Conservation (phyloP, 2,329 filamentous ascomycete species). For the Incumbomyces lentus region DNA sequence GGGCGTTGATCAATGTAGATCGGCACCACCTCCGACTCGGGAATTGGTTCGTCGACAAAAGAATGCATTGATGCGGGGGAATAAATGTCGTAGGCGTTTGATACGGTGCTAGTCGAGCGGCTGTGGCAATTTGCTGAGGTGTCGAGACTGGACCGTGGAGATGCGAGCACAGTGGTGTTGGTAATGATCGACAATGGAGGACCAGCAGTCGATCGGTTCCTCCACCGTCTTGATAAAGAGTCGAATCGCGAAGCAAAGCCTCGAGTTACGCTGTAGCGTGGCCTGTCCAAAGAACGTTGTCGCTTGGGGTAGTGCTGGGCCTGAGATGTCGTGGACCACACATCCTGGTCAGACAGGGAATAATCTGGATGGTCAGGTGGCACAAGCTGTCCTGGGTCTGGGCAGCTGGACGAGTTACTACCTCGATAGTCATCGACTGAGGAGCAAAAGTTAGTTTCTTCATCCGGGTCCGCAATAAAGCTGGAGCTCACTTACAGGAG, state of each 20-base stretch:
- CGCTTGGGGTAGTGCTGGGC: constrained; percentile 41
- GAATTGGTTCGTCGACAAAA: constrained; percentile 43
- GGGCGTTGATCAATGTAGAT: constrained; percentile 40
- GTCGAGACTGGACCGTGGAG: constrained; percentile 61
- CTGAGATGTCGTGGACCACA: constrained; percentile 9
- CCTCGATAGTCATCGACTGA: constrained; percentile 10
- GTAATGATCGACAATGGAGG: constrained; percentile 48
- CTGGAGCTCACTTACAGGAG: constrained; percentile 33
- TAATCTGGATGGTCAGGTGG: constrained; percentile 14
- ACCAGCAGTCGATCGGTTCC: constrained; percentile 38
- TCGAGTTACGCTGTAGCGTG: constrained; percentile 52
- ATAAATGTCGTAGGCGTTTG: constrained; percentile 16
- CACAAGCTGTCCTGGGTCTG: constrained; percentile 7
- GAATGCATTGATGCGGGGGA: constrained; percentile 7
- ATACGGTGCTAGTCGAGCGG: constrained; percentile 23
- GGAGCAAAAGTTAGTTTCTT: constrained; percentile 9
- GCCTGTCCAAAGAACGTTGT: constrained; percentile 43
- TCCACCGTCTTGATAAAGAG: constrained; percentile 45
- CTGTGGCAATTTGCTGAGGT: constrained; percentile 27
- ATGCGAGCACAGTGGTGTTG: constrained; percentile 36
- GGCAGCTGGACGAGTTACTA: constrained; percentile 22
- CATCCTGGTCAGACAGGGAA: constrained; percentile 12
- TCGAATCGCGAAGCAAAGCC: constrained; percentile 54
- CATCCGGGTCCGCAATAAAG: background rate
- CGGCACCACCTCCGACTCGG: constrained; percentile 39